These are phyloP conservation scores for Prunus mira DNA, from an alignment of 306 rosid genomes.

Conservation along the genomic window DNA sequence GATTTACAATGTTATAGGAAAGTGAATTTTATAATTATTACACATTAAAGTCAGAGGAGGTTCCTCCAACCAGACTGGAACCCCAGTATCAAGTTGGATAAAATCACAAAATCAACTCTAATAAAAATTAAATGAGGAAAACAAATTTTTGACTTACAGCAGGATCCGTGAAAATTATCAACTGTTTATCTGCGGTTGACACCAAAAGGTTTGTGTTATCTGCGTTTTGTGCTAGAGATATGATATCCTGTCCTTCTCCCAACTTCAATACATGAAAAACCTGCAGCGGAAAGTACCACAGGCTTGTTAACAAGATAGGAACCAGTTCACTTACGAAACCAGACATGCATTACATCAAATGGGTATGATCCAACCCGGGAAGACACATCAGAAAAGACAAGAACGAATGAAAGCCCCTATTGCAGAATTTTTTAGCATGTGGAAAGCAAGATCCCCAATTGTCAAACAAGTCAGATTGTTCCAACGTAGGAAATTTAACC, in stretches of 20 bases:
- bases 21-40: background rate
- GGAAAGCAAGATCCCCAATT: background rate
- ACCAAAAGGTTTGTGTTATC: slow-evolving; percentile 90
- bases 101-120: background rate
- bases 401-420: background rate
- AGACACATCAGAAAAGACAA: background rate
- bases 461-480: background rate
- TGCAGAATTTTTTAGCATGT: background rate
- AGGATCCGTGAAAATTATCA: slow-evolving; percentile 89
- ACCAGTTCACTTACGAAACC: slow-evolving; percentile 7
- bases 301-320: slow-evolving; percentile 14
- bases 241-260: slow-evolving; percentile 78
- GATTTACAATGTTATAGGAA: background rate
- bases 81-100: background rate
- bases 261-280: slow-evolving; percentile 68
- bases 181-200: slow-evolving; percentile 76
- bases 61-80: background rate
- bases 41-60: background rate
- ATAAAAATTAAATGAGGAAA: background rate
- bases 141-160: slow-evolving; percentile 57
- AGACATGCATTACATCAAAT: background rate
- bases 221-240: slow-evolving; percentile 78
- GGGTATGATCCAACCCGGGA: background rate
- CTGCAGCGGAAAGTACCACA: slow-evolving; percentile 37
- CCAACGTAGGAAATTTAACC: background rate